Percentiles rank a stretch among this genome's conserved stretches.
Conservation (phyloP, 441 rosid genomes). For the Jatropha podagrica region DNA sequence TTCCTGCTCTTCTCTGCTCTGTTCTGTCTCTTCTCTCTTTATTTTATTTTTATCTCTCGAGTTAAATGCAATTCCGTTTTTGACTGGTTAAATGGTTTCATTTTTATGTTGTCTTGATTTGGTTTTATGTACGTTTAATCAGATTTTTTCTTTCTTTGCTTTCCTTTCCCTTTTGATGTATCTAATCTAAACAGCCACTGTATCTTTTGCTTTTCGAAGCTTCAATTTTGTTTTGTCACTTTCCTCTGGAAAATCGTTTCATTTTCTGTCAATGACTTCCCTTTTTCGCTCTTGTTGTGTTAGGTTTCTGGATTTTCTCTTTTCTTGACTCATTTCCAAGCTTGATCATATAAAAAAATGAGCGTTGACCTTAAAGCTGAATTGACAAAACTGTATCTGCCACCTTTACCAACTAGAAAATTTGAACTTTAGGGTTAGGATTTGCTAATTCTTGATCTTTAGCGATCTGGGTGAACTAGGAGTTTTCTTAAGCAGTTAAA, state of each 20-base stretch:
- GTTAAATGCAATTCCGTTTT: not conserved
- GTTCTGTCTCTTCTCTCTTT: not conserved
- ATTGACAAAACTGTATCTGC: conserved; percentile 1
- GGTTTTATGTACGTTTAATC: conserved; percentile 11
- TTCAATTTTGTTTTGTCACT: conserved; percentile 5
- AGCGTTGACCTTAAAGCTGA: conserved; percentile 31
- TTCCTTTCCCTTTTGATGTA: conserved; percentile 18
- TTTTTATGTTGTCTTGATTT: conserved; percentile 10
- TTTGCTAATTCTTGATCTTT: conserved; percentile 21
- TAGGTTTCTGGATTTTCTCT: conserved; percentile 4
- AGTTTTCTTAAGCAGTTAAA: conserved; percentile 8
- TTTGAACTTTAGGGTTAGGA: conserved; percentile 18
- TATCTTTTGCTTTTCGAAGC: not conserved
- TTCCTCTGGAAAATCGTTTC: conserved; percentile 7
- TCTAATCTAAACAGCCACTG: not conserved
- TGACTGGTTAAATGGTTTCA: conserved; percentile 17
- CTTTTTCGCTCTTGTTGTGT: not conserved
- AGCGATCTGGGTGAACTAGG: conserved; percentile 20
- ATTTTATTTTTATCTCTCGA: not conserved
- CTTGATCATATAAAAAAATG: conserved; percentile 11
- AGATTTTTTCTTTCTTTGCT: conserved; percentile 8
- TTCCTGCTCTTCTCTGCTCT: not conserved
- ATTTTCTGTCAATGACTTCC: not conserved
- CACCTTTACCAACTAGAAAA: not conserved
- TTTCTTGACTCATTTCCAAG: conserved; percentile 1